Evolutionary conservation across 2,329 filamentous ascomycete genomes (phyloP), one percentile per base, ranked within the genome.

Genomic region (Fusarium incarnatum): DNA sequence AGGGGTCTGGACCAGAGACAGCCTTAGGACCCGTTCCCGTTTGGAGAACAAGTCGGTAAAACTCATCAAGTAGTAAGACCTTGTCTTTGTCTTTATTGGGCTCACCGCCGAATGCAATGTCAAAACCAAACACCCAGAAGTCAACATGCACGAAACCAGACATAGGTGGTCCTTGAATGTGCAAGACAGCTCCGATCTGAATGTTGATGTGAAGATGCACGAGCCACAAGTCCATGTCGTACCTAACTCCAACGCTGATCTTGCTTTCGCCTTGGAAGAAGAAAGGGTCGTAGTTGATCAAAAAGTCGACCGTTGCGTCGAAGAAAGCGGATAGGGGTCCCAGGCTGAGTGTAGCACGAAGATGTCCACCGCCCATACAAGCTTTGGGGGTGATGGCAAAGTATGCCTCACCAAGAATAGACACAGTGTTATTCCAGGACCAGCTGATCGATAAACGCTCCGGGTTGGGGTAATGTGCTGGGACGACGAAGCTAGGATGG

Each of bases 101-200:
- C 23, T 23, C 23, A 23, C 23, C 23, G 23, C 45, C 16, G 0
- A 66, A 63, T 4, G 71, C 72, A n/a, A 73, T 71, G 2, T 75
- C 73, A 18, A 47, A 47, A 3, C 44, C 44, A 47, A 47, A 47
- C 10, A 18, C 44, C 44, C 15, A 47, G 18, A 47, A 47, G 25
- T 47, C 25, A 15, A 47, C 23, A 15, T 47, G 23, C 11, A 30
- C 44, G 10, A 11, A 8, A 22, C 44, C 44, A 28, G 9, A 11
- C 7, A 47, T 8, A 10, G 44, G 44, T 12, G 44, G 44, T 3
- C 44, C 44, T 11, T 10, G 18, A 6, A 47, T 18, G 9, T 28
- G 10, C 8, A 47, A 9, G 4, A 10, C 25, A 16, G 44, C 44
- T 8, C 23, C n/a, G 13, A 47, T 30, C 44, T 47, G 16, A 22